Conservation (phyloP, 2,329 filamentous ascomycete species). For the Penicillium janthinellum region DNA sequence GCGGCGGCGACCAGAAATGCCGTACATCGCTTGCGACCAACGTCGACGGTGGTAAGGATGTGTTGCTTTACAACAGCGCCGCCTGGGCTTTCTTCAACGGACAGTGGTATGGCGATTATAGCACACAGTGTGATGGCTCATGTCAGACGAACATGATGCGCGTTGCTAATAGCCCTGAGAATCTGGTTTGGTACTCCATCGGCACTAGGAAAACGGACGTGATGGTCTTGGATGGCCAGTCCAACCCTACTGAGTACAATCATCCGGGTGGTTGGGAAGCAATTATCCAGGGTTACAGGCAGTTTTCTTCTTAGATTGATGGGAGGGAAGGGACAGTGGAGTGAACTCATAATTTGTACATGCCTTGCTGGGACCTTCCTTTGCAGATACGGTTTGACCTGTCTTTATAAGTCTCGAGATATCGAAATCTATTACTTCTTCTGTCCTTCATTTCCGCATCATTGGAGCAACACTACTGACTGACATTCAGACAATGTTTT, state of each 20-base stretch:
- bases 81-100: conserved; percentile 46
- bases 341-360: neutral
- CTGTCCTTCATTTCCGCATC: neutral
- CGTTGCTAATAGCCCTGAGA: conserved; percentile 12
- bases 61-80: conserved; percentile 44
- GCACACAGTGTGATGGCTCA: conserved; percentile 12
- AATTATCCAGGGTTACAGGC: conserved; percentile 35
- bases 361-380: neutral
- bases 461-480: no score
- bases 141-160: conserved; percentile 43
- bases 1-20: conserved; percentile 34
- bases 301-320: conserved; percentile 7
- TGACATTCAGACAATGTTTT: no score
- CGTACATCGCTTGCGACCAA: conserved; percentile 39
- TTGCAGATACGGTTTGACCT: neutral
- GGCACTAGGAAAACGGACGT: conserved; percentile 37
- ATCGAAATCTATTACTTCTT: neutral
- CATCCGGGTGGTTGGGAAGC: conserved; percentile 41
- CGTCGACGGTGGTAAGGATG: conserved; percentile 31
- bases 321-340: no score
- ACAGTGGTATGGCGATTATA: conserved; percentile 32
- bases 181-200: conserved; percentile 27
- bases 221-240: conserved; percentile 27
- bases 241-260: conserved; percentile 28
- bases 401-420: neutral